Percentiles rank a stretch among this genome's conserved stretches.
Evolutionary conservation across 1,139 yeast species (phyloP).

Genomic region (Blastobotrys indianensis): DNA sequence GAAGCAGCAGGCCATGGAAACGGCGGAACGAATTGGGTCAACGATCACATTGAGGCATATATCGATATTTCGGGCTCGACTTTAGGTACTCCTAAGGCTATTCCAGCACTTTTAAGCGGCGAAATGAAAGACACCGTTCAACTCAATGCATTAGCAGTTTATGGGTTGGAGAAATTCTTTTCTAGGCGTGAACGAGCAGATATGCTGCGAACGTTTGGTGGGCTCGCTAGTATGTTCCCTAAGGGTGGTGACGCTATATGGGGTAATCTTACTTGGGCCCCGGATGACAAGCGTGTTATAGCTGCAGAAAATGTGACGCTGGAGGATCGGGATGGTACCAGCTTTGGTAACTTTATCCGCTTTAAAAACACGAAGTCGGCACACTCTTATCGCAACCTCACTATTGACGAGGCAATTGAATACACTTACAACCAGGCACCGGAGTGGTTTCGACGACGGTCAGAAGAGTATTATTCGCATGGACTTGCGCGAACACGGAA

Average conservation of each 20-base stretch:
- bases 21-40: conserved; percentile 86
- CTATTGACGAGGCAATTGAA: conserved; percentile 63
- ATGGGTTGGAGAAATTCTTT: conserved; percentile 90
- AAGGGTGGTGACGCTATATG: conserved; percentile 88
- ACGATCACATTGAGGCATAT: conserved; percentile 69
- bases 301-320: conserved; percentile 2
- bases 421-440: conserved; percentile 62
- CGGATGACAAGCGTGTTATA: conserved; percentile 45
- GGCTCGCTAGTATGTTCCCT: conserved; percentile 91
- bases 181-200: conserved; percentile 84
- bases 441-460: conserved; percentile 63
- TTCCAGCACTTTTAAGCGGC: conserved; percentile 86
- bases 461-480: conserved; percentile 64
- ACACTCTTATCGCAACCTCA: conserved; percentile 48
- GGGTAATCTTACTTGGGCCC: conserved; percentile 54
- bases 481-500: conserved; percentile 60
- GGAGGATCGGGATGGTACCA: conserved; percentile 29
- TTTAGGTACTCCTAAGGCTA: conserved; percentile 90
- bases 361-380: conserved; percentile 45
- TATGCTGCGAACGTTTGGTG: conserved; percentile 82
- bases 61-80: conserved; percentile 84
- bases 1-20: conserved; percentile 81
- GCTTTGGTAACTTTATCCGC: conserved; percentile 73
- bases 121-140: conserved; percentile 98
- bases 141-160: conserved; percentile 84